Base-by-base conservation (phyloP, 257 asterid species). In the Solanum pennellii region DNA sequence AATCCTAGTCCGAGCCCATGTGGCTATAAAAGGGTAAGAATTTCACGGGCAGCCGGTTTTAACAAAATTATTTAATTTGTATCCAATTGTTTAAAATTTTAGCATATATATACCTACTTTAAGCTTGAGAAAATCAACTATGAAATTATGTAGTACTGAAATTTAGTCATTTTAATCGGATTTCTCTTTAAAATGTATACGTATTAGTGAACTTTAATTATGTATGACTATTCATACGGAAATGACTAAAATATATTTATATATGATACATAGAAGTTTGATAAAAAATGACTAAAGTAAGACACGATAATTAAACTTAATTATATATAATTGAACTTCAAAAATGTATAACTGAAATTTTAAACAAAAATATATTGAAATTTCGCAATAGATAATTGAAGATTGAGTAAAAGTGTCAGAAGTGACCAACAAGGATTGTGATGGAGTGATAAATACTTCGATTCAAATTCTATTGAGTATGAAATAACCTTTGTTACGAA, bases 391-490 rank as follows among this genome's bases (percentile, higher is more conserved):
- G 7, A 20, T 20, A 56, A 7, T 7, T 1, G 9, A 60, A 23
- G 14, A 9, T 23, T 0, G 5, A 60, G 7, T 0, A 23, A 62
- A 23, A 3, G 3, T 62, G 14, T 23, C 3, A 10, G 31, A 60
- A 56, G 65, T 20, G 9, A 49, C 0, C 3, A 8, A 41, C 0
- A 41, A 39, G 9, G 0, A 39, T 41, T 41, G 10, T 52, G 1
- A 1, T 52, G 9, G 9, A 16, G 23, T 52, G 23, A 0, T 16
- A 52, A 52, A 3, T 52, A 52, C 1, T 52, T 0, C 2, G 1
- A 6, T 49, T 49, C 1, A 1, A 49, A 0, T 49, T 49, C 6
- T 0, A 2, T 1, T 6, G 0, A 16, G 0, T 52, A 52, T 3
- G 6, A 52, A 52, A 52, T 52, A 0, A 2, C 1, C 21, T 16